phyloP scores from a whole-genome alignment of 2,329 filamentous ascomycete species.

The Penicillium sp. region DNA sequence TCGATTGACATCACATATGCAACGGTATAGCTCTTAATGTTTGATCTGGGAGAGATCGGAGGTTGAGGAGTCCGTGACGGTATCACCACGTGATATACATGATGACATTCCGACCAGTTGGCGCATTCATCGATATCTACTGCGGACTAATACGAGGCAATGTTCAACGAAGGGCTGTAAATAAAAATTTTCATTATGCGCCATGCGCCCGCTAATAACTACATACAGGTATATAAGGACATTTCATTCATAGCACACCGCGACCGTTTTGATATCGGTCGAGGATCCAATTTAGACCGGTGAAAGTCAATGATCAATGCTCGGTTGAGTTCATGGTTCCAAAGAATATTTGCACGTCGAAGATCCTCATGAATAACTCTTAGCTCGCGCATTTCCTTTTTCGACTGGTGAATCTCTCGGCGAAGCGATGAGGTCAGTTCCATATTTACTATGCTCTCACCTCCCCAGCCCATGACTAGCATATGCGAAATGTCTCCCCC shows the following conservation, averaged over 20 bases:
- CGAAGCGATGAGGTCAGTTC: no score
- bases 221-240: no score
- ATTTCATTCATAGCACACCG: no score
- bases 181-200: background rate
- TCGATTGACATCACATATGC: conserved; percentile 82
- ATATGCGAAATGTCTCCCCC: no score
- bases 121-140: background rate
- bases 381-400: background rate
- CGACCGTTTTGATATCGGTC: background rate
- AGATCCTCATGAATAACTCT: conserved; percentile 18
- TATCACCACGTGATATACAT: conserved; percentile 9
- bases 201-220: no score
- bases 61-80: conserved; percentile 12
- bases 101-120: background rate
- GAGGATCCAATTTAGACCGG: background rate
- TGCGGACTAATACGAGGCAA: background rate
- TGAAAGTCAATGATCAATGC: background rate
- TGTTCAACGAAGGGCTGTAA: background rate
- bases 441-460: no score
- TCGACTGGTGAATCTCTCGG: background rate
- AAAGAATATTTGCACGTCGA: background rate
- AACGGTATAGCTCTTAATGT: conserved; percentile 5
- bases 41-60: conserved; percentile 7
- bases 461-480: no score
- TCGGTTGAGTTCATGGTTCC: background rate